Conservation (phyloP, 1,139 yeast species). For the Yueomyces sp. region DNA sequence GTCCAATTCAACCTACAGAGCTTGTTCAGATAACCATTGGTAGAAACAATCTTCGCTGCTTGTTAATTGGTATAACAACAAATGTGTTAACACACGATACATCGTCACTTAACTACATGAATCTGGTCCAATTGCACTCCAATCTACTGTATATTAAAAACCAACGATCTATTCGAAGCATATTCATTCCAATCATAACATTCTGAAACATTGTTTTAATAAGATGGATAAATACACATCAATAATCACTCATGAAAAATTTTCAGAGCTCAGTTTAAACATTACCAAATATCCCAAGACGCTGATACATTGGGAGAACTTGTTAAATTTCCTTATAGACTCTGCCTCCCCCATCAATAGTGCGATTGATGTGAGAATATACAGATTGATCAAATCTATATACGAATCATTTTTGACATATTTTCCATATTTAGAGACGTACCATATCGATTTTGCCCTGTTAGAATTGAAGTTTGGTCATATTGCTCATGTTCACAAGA, state of each 20-base stretch:
- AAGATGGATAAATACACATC: slow-evolving; percentile 12
- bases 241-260: slow-evolving; percentile 12
- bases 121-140: no score
- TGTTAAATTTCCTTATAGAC: slow-evolving; percentile 17
- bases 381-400: slow-evolving; percentile 27
- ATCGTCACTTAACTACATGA: no score
- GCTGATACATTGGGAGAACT: slow-evolving; percentile 20
- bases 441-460: slow-evolving; percentile 69
- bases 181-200: no score
- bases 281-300: slow-evolving; percentile 17
- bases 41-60: no score
- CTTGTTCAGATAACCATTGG: no score
- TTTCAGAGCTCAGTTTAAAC: slow-evolving; percentile 14
- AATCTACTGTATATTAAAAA: no score
- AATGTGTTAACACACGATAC: no score
- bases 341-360: slow-evolving; percentile 19
- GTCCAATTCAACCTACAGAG: no score
- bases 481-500: slow-evolving; percentile 33
- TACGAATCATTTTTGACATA: slow-evolving; percentile 45
- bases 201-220: no score
- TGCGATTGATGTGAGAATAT: slow-evolving; percentile 9
- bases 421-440: slow-evolving; percentile 63
- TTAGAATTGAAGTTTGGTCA: slow-evolving; percentile 52
- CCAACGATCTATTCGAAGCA: no score
- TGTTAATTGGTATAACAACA: no score